Evolutionary conservation across 148 eudicot species (phyloP).

Genomic region (Nepenthes gracilis): DNA sequence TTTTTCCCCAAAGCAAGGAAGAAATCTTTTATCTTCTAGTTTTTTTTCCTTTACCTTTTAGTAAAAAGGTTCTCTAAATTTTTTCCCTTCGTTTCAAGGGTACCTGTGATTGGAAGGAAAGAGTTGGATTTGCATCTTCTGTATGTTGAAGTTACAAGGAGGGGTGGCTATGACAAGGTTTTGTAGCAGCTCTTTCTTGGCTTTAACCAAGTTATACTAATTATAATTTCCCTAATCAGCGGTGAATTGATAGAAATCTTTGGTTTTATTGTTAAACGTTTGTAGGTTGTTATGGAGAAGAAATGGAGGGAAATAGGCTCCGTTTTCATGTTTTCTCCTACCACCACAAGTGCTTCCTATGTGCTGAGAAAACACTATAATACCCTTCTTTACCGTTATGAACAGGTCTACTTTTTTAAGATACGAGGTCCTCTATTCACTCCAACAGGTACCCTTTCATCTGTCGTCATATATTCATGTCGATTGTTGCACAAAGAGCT

Average conservation of each 20-base stretch:
- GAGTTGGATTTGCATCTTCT: slow-evolving; percentile 47
- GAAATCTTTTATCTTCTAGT: no score
- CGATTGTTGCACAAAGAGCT: background rate
- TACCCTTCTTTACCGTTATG: slow-evolving; percentile 43
- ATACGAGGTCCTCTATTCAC: slow-evolving; percentile 18
- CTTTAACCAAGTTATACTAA: background rate
- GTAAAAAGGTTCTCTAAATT: no score
- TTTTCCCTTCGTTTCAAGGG: slow-evolving; percentile 16
- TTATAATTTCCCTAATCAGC: no score
- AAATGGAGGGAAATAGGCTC: slow-evolving; percentile 65
- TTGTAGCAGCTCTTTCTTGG: background rate
- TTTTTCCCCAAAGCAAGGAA: no score
- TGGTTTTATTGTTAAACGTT: background rate
- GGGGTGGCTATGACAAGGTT: slow-evolving; percentile 66
- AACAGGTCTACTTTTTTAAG: slow-evolving; percentile 57
- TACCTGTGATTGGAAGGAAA: slow-evolving; percentile 57
- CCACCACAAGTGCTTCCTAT: slow-evolving; percentile 69
- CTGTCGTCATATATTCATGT: background rate
- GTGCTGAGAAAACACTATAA: slow-evolving; percentile 54
- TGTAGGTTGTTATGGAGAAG: slow-evolving; percentile 52
- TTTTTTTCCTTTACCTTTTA: no score
- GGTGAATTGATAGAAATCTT: no score
- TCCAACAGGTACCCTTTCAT: slow-evolving; percentile 7
- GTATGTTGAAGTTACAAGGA: slow-evolving; percentile 50
- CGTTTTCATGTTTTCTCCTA: slow-evolving; percentile 38